Percentiles rank a stretch among this genome's conserved stretches.
Evolutionary conservation across 1,284 basidiomycete genomes (phyloP).

Genomic region (Cutaneotrichosporon sp.): DNA sequence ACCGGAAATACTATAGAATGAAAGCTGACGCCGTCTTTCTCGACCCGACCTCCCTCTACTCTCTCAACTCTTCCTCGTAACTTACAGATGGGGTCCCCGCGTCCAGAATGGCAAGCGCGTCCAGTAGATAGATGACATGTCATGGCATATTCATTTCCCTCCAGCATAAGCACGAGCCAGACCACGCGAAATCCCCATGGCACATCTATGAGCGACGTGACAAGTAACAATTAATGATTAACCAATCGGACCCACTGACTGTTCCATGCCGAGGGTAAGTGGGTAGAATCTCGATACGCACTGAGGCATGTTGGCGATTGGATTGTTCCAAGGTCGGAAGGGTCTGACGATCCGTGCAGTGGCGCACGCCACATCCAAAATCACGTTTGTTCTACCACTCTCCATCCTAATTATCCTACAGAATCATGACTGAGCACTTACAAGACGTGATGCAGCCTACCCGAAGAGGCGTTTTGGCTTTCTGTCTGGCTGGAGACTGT

Average conservation of each 20-base stretch:
- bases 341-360: background rate
- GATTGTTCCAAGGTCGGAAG: background rate
- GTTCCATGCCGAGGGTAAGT: background rate
- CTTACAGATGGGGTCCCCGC: conserved; percentile 36
- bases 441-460: background rate
- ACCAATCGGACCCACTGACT: background rate
- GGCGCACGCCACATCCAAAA: background rate
- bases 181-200: background rate
- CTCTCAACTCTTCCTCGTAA: background rate
- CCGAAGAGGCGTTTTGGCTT: background rate
- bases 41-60: background rate
- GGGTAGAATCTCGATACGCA: background rate
- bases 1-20: too few species aligned
- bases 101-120: conserved; percentile 36
- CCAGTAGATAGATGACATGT: conserved; percentile 15
- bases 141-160: conserved; percentile 7
- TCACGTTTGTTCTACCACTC: background rate
- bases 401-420: background rate
- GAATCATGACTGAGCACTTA: background rate
- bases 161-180: background rate
- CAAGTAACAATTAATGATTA: background rate
- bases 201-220: background rate
- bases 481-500: background rate
- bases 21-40: background rate
- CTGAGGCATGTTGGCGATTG: background rate